Percentiles rank a stretch among this genome's conserved stretches.
phyloP scores from a whole-genome alignment of 106 monocot species.

The Posidonia australis region DNA sequence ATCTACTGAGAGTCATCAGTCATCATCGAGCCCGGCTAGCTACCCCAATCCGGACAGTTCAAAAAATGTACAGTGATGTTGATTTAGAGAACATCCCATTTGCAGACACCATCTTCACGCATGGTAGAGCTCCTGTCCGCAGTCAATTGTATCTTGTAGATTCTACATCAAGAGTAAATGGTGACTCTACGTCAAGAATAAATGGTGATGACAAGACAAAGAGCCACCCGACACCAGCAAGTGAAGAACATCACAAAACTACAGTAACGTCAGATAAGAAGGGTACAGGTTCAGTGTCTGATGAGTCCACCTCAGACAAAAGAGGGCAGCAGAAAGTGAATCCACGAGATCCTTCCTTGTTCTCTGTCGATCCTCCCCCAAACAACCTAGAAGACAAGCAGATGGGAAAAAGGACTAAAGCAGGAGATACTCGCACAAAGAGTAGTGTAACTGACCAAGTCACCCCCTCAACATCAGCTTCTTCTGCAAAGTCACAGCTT shows the following conservation, averaged over 20 bases:
- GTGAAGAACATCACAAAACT: constrained; percentile 3
- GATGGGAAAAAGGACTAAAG: not conserved
- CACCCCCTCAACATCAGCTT: not conserved
- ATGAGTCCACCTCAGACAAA: not conserved
- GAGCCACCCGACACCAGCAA: not conserved
- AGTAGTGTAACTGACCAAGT: not conserved
- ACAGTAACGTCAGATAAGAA: constrained; percentile 1
- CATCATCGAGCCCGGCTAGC: constrained; percentile 29
- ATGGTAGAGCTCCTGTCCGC: constrained; percentile 1
- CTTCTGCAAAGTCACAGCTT: not conserved
- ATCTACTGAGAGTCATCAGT: constrained; percentile 23
- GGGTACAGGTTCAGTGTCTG: constrained; percentile 4
- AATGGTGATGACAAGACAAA: constrained; percentile 15
- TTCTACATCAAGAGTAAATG: not conserved
- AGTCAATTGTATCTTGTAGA: constrained; percentile 13
- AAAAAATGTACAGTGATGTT: constrained; percentile 19
- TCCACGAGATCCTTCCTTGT: not conserved
- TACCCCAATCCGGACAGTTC: constrained; percentile 29
- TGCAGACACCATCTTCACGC: constrained; percentile 16
- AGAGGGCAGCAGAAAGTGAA: not conserved
- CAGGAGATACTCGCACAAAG: not conserved
- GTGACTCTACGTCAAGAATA: constrained; percentile 3
- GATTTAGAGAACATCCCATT: constrained; percentile 19
- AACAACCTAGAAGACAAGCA: constrained; percentile 1
- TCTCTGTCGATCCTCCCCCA: not conserved